These are phyloP conservation scores for Penicillium taxi DNA, from an alignment of 495 filamentous ascomycete species.

Conservation along the genomic window DNA sequence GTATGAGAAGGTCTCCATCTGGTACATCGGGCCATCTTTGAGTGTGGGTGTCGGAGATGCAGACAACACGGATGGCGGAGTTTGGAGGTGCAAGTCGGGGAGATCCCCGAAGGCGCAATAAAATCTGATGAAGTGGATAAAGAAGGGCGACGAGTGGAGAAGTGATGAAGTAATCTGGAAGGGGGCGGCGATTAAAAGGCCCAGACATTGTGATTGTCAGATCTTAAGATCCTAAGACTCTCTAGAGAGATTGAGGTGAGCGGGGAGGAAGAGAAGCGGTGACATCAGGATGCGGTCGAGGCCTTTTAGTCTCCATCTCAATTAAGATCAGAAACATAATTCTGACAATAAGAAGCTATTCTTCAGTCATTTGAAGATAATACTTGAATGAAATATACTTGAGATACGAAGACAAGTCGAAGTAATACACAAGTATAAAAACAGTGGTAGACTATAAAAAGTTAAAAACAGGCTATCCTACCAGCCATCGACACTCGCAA, in stretches of 20 bases:
- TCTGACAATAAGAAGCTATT: no score
- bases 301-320: no score
- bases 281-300: constrained; percentile 11
- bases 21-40: constrained; percentile 56
- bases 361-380: no score
- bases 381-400: no score
- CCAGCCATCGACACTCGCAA: no score
- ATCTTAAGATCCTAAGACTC: constrained; percentile 1
- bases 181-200: constrained; percentile 43
- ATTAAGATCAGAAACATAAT: no score
- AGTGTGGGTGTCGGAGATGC: constrained; percentile 84
- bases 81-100: constrained; percentile 46
- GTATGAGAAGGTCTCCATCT: constrained; percentile 76
- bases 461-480: no score
- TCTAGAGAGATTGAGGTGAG: background rate
- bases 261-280: constrained; percentile 5
- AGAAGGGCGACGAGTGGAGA: constrained; percentile 44
- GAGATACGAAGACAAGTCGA: no score
- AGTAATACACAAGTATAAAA: no score
- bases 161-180: constrained; percentile 39
- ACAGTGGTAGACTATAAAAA: no score
- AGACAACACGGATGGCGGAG: constrained; percentile 65
- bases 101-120: constrained; percentile 56
- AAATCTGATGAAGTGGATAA: constrained; percentile 49
- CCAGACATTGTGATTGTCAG: constrained; percentile 24